Percentiles rank a stretch among this genome's conserved stretches.
phyloP scores from a whole-genome alignment of 148 eudicot species.

The Rhododendron simsii region DNA sequence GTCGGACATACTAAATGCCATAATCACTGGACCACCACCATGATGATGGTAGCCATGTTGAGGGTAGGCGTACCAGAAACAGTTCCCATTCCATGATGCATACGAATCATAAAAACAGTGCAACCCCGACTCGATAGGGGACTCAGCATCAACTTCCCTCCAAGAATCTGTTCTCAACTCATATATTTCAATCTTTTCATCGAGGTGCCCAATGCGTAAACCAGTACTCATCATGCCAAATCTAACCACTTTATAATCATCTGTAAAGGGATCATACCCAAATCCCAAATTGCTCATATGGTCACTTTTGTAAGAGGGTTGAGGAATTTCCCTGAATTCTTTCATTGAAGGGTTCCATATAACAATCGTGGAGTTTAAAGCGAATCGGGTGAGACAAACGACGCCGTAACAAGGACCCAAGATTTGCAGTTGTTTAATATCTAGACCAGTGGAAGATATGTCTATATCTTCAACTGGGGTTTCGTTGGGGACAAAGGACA shows the following conservation, averaged over 20 bases:
- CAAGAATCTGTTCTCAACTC: not conserved
- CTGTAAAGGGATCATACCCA: not conserved
- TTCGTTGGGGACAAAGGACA: not conserved
- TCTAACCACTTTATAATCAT: not conserved
- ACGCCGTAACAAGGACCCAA: not conserved
- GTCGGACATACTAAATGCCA: not conserved
- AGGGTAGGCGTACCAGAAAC: not conserved
- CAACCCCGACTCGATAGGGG: not conserved
- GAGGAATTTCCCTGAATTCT: not conserved
- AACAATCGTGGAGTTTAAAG: not conserved
- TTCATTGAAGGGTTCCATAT: not conserved
- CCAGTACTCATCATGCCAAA: not conserved
- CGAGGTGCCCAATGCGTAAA: not conserved
- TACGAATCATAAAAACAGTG: not conserved
- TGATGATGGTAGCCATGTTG: too few species aligned
- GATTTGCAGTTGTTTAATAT: not conserved
- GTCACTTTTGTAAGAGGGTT: not conserved
- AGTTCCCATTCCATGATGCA: not conserved
- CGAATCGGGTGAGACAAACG: not conserved
- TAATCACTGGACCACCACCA: not conserved
- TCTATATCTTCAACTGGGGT: not conserved
- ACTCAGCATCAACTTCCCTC: not conserved
- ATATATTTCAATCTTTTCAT: not conserved
- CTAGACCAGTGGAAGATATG: not conserved
- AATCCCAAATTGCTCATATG: not conserved